phyloP scores from a whole-genome alignment of 106 monocot genomes.

The Dendrobium nobile region DNA sequence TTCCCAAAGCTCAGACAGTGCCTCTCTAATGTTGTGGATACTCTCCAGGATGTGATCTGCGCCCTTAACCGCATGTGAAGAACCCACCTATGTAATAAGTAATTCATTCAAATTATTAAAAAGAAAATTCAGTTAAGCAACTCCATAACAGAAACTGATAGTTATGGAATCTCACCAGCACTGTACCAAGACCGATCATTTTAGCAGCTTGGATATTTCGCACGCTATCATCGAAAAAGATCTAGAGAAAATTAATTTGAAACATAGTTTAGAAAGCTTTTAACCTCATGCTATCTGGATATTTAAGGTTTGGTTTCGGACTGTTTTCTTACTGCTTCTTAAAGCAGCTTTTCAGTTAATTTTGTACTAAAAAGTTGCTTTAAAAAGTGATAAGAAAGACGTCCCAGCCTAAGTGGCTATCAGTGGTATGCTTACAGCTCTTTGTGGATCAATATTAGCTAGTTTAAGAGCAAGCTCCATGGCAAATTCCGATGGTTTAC shows the following conservation, averaged over 20 bases:
- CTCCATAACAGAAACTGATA: no score
- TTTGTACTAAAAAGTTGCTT: no score
- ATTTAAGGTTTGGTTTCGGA: background rate
- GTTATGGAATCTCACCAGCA: slow-evolving; percentile 41
- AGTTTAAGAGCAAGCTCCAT: slow-evolving; percentile 61
- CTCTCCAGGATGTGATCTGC: slow-evolving; percentile 66
- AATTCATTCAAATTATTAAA: background rate
- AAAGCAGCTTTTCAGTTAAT: no score
- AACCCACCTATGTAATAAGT: slow-evolving; percentile 46
- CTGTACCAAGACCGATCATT: slow-evolving; percentile 63
- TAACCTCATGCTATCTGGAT: background rate
- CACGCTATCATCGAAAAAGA: slow-evolving; percentile 92
- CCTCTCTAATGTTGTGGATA: slow-evolving; percentile 82
- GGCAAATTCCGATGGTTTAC: slow-evolving; percentile 76
- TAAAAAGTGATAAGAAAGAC: no score
- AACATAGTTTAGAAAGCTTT: background rate
- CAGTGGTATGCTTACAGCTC: slow-evolving; percentile 38
- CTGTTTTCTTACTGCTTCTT: no score
- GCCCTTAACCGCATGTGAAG: slow-evolving; percentile 38
- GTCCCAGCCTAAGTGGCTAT: background rate
- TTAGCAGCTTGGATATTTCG: slow-evolving; percentile 77
- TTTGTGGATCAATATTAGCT: slow-evolving; percentile 61
- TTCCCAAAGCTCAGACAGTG: slow-evolving; percentile 72
- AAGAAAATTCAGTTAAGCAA: no score
- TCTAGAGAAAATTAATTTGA: slow-evolving; percentile 22